Base-by-base conservation (phyloP, 495 filamentous ascomycete genomes). In the Penicillium taxi region DNA sequence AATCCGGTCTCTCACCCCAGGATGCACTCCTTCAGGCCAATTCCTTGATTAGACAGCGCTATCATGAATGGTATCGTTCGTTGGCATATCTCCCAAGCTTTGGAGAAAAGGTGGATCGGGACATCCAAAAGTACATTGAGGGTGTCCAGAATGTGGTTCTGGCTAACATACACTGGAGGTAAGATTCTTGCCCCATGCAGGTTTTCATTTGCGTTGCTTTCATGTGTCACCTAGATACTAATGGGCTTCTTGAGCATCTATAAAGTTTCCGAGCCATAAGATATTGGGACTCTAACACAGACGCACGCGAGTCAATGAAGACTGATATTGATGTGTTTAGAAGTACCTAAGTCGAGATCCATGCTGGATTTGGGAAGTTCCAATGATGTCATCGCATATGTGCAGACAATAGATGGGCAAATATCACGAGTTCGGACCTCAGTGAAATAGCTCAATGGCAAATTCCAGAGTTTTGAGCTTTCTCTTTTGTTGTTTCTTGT, bases 101-200 rank as follows among this genome's bases (percentile, higher is more conserved):
- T 20, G 33, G 33, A 24, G 12, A 35, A 9, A 22, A 35, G 21
- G 26, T 35, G 12, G 33, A 35, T 26, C 6, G 11, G 11, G 16
- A 35, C 12, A 22, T 35, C 33, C 33, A 35, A 14, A 18, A 14
- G 13, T 35, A 35, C 20, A 35, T 35, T 15, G 19, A 24, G 12
- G 33, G 33, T 13, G 21, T 35, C 12, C 33, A 26, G 21, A 25
- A 26, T 13, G 21, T 16, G 3, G 33, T 20, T 9, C 11, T 12
- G 20, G 33, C 33, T 12, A 35, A 35, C 17, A 9, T 35, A 4
- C 21, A 25, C 21, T 35, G 33, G 33, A 35, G 33, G 33, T 35
- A 1, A 13, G 32, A 12, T 1, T 13, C 19, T 21, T 22, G 18
- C 6, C 9, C 6, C 18, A 21, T 34, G 11, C 6, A 28, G n/a